Evolutionary conservation across 257 asterid species (phyloP), one percentile per base, ranked within the genome.

Genomic region (Thymus quinquecostatus): DNA sequence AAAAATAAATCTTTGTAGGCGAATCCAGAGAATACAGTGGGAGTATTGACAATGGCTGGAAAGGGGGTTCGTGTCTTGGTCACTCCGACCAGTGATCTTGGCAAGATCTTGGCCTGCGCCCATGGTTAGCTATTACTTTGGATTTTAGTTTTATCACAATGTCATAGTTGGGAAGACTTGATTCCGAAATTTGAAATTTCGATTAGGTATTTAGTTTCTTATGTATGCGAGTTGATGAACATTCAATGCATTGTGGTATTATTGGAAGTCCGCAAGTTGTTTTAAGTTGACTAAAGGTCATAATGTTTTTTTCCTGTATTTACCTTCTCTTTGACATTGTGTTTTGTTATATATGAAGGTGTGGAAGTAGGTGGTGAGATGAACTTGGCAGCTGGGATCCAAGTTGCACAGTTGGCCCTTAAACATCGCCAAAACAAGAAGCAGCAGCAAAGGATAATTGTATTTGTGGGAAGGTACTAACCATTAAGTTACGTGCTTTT

Each of bases 351-450:
- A 34, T 56, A 10, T 65, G 12, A 34, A 95, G 99, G 98, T 58
- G 63, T 95, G 71, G 98, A 92, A 78, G 80, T 92, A 33, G 97
- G 98, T 1, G 98, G 97, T 66, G 98, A 92, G 83, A 88, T 86
- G 92, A 92, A 88, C 77, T 83, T 95, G 83, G 91, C 98, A 21
- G 92, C 97, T 66, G 99, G 96, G 66, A 92, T 95, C 79, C 99
- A 95, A 85, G 96, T 95, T 68, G 99, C 99, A 6, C 96, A 95
- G 85, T 77, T 92, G 83, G 97, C 99, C 71, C 92, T 95, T 68
- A 95, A 95, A 88, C 99, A 95, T 83, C 93, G 98, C 56, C 99
- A 92, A 76, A 95, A 95, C 82, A 95, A 95, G 86, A 95, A 92
- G 85, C 99, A 95, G 51, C 97, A 95, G 47, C 98, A 92, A 68